A percentile compares a stretch with the other conserved stretches of the same genome.
These are phyloP conservation scores for Przewalskia tangutica DNA, from an alignment of 257 asterid species.

Conservation along the genomic window DNA sequence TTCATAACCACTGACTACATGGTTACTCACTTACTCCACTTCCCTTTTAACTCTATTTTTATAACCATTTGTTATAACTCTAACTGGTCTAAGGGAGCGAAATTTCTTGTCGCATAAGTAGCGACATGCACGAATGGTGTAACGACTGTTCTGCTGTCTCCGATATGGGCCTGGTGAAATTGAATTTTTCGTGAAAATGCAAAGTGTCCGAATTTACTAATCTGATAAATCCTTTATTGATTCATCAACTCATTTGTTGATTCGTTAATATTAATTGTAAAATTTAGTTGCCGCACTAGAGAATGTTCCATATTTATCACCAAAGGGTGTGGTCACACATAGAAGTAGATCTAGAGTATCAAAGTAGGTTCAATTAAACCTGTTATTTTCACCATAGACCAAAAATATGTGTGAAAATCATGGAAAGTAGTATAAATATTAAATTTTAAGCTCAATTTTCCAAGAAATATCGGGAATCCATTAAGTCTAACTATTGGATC, in stretches of 20 bases:
- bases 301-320: not conserved
- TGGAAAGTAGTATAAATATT: not conserved
- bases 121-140: no score
- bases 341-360: not conserved
- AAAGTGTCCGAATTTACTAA: not conserved
- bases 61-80: not conserved
- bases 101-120: no score
- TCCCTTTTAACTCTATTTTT: not conserved
- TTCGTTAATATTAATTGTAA: not conserved
- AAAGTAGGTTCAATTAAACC: not conserved
- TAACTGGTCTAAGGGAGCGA: no score
- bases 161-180: no score
- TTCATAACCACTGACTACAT: slow-evolving; percentile 48
- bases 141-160: no score
- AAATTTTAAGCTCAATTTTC: not conserved
- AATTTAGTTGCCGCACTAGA: not conserved
- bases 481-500: not conserved
- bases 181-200: no score
- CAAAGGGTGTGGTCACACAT: not conserved
- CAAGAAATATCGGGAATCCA: not conserved
- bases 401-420: not conserved
- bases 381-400: not conserved
- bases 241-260: not conserved
- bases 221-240: not conserved
- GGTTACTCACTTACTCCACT: slow-evolving; percentile 23